Evolutionary conservation across 108 stramenopile species (phyloP), one percentile per base, ranked within the genome.

Genomic region (Skeletonema menzelii): DNA sequence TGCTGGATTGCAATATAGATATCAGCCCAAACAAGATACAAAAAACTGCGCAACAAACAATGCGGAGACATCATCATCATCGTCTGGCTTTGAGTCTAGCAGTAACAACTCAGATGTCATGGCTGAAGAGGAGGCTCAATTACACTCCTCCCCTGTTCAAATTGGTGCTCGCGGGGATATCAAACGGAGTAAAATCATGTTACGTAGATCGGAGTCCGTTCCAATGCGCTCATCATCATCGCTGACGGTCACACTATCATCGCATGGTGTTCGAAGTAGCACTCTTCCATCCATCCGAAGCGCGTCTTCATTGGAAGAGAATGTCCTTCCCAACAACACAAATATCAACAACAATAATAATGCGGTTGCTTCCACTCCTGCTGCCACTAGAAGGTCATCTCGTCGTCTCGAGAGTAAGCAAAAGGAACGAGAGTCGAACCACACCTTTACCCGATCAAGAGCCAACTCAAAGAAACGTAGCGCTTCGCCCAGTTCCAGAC

Each of bases 311-410:
- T 53, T 60, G 5, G 76, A 77, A 65, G 76, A 77, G 58, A 77
- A 77, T 70, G 56, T 77, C n/a, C 76, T 69, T 65, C 76, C 76
- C 0, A 77, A 70, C 57, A 63, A 77, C 49, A 56, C 28, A 26
- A 38, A 12, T n/a, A 24, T 28, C 59, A 47, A 37, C 37, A 35
- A 60, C 28, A 24, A 60, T 5, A n/a, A 30, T 5, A 13, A 31
- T 19, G 10, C 32, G 0, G 17, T 20, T 19, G 59, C 59, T 0
- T 31, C 32, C 59, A 60, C 64, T 15, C 53, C 32, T 15, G 34
- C 13, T 17, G 67, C 28, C 28, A 35, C 67, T 20, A 55, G 67
- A 22, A 53, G 67, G 38, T 67, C 67, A 11, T 55, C 67, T 38
- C 67, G 65, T 30, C 57, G 59, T 35, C n/a, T 35, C 8, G 59